These are phyloP conservation scores for Talaromyces adpressus DNA, from an alignment of 495 filamentous ascomycete genomes.

Conservation along the genomic window DNA sequence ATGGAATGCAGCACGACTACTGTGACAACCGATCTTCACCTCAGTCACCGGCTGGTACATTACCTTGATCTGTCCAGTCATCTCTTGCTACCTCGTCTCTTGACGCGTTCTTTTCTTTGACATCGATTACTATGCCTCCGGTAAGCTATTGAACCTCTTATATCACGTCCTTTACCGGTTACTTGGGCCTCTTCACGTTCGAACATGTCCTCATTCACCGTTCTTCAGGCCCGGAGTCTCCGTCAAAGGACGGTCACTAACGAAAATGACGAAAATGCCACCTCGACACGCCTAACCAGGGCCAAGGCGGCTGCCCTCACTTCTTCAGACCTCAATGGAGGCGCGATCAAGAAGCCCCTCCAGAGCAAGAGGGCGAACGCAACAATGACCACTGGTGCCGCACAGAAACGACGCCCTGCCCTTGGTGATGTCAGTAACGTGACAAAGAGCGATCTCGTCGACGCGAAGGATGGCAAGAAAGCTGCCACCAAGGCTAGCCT, in stretches of 20 bases:
- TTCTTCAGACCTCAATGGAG: conserved; percentile 42
- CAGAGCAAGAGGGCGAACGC: conserved; percentile 65
- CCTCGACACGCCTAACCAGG: conserved; percentile 76
- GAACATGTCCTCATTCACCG: conserved; percentile 9
- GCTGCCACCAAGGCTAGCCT: conserved; percentile 50
- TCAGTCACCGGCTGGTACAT: conserved; percentile 5
- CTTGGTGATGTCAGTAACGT: conserved; percentile 96
- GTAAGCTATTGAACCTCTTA: conserved; percentile 27
- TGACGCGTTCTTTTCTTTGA: conserved; percentile 20
- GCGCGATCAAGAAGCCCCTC: conserved; percentile 62
- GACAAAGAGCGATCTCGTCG: conserved; percentile 60
- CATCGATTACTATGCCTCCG: conserved; percentile 30
- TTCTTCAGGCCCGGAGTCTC: conserved; percentile 44
- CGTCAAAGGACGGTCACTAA: conserved; percentile 67
- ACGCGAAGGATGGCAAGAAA: conserved; percentile 66
- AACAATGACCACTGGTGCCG: conserved; percentile 38
- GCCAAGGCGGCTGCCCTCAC: conserved; percentile 80
- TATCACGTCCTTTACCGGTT: not conserved
- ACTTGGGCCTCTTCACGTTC: conserved; percentile 2
- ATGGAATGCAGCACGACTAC: conserved; percentile 36
- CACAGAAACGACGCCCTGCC: conserved; percentile 62
- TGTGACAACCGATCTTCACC: conserved; percentile 8
- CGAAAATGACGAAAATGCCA: conserved; percentile 89
- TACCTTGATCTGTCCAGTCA: conserved; percentile 1
- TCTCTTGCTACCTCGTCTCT: conserved; percentile 22